These are phyloP conservation scores for Lathyrus sativus DNA, from an alignment of 306 rosid species.

Conservation along the genomic window DNA sequence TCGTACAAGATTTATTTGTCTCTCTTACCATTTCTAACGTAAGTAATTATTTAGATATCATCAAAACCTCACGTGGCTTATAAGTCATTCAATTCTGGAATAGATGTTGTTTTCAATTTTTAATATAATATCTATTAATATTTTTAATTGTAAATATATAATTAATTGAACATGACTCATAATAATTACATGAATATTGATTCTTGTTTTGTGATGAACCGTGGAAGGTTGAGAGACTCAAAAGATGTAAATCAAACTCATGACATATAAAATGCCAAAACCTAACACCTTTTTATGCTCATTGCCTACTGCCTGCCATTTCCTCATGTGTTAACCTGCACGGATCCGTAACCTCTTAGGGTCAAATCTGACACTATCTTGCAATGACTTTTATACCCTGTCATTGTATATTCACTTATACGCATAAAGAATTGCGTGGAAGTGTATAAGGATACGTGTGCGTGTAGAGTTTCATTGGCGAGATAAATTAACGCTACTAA, in stretches of 20 bases:
- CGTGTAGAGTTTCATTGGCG: background rate
- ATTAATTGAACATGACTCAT: no score
- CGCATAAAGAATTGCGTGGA: background rate
- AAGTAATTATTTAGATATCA: background rate
- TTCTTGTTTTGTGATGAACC: background rate
- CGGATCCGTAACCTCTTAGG: conserved; percentile 38
- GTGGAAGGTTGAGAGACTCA: conserved; percentile 1
- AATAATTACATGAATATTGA: no score
- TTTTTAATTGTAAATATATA: no score
- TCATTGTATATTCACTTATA: background rate
- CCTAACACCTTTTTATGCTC: conserved; percentile 11
- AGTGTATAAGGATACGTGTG: background rate
- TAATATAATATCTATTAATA: no score
- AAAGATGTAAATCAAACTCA: background rate
- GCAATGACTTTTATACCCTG: background rate
- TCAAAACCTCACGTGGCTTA: conserved; percentile 33
- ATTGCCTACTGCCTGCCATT: conserved; percentile 19
- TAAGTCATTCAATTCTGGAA: background rate
- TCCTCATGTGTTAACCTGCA: conserved; percentile 24
- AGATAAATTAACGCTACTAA: background rate
- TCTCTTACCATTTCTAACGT: background rate
- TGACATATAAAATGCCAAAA: conserved; percentile 30
- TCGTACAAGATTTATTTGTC: background rate
- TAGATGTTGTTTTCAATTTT: no score
- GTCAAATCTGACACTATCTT: conserved; percentile 20